Evolutionary conservation across 2,329 filamentous ascomycete genomes (phyloP), one percentile per base, ranked within the genome.

Genomic region (Alternaria solani): DNA sequence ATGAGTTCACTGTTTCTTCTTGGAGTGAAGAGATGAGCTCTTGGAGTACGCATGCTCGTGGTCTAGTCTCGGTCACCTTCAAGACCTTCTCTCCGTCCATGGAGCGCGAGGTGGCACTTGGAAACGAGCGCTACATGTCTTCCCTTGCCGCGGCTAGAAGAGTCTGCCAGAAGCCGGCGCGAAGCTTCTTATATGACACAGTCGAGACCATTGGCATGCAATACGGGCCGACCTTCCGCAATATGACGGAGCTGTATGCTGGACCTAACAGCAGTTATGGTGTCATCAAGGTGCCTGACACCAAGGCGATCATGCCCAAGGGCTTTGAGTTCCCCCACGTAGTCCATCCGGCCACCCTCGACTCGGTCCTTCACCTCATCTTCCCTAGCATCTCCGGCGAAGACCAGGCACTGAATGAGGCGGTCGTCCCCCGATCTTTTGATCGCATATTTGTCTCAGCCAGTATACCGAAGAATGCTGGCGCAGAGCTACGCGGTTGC

Each of bases 181-280:
- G 56, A 30, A 59, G 56, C 51, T 55, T 59, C 51, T 14, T 59
- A 14, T 55, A 59, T 7, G 56, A 59, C 36, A 59, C 56, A 49
- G 56, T 59, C 30, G 44, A 46, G 43, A 51, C 55, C 5, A 52
- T 55, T 14, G 56, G 60, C 25, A 47, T 62, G 56, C 26, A 59
- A 18, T 60, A 59, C 41, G 56, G 60, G n/a, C 60, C 60, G 6
- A 55, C 51, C 12, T 62, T 62, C 26, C 56, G 56, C 39, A 59
- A 59, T n/a, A 60, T 59, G 51, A 47, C 28, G 20, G 44, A 36
- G 75, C 76, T 58, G 2, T 48, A 42, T 30, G 58, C 58, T 30
- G 47, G 53, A 5, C 26, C 18, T 1, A 38, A 36, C n/a, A 16
- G 39, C 18, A 48, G 47, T 28, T 55, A 55, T 38, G 57, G 57